Evolutionary conservation across 192 early-diverging fungal genomes (phyloP).

Genomic region (Mortierella hygrophila): DNA sequence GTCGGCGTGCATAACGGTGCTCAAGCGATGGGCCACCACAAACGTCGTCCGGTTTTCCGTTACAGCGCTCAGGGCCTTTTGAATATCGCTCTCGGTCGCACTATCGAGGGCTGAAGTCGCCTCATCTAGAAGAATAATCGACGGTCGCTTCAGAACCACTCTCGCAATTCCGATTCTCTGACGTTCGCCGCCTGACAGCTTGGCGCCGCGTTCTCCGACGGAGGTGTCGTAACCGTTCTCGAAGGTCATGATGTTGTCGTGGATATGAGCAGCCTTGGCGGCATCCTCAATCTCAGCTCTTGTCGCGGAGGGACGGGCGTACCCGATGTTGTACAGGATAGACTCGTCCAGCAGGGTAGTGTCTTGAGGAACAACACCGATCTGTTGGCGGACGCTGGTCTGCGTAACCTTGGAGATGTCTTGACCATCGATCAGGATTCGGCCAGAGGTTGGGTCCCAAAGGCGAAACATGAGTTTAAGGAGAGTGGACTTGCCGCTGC

Average conservation of each 20-base stretch:
- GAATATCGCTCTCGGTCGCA: slow-evolving; percentile 81
- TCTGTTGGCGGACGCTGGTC: slow-evolving; percentile 61
- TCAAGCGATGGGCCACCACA: slow-evolving; percentile 86
- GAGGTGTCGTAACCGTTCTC: slow-evolving; percentile 87
- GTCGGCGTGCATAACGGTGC: slow-evolving; percentile 87
- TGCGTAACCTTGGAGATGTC: slow-evolving; percentile 70
- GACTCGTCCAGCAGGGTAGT: slow-evolving; percentile 78
- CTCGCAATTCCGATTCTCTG: slow-evolving; percentile 95
- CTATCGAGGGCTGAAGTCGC: slow-evolving; percentile 90
- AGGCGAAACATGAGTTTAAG: slow-evolving; percentile 68
- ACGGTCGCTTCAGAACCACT: slow-evolving; percentile 87
- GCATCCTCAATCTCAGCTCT: slow-evolving; percentile 68
- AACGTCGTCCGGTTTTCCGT: slow-evolving; percentile 86
- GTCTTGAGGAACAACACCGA: slow-evolving; percentile 70
- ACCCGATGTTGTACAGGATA: slow-evolving; percentile 75
- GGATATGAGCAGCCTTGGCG: slow-evolving; percentile 76
- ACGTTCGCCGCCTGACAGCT: slow-evolving; percentile 93
- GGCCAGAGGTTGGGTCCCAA: slow-evolving; percentile 69
- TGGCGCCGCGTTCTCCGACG: slow-evolving; percentile 86
- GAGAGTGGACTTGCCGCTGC: slow-evolving; percentile 62
- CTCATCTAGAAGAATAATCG: slow-evolving; percentile 89
- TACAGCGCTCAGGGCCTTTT: slow-evolving; percentile 79
- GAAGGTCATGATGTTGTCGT: slow-evolving; percentile 76
- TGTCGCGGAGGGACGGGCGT: slow-evolving; percentile 66
- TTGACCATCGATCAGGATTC: slow-evolving; percentile 72